Conservation (phyloP, 805 yeast genomes). For the Blastobotrys parvus region DNA sequence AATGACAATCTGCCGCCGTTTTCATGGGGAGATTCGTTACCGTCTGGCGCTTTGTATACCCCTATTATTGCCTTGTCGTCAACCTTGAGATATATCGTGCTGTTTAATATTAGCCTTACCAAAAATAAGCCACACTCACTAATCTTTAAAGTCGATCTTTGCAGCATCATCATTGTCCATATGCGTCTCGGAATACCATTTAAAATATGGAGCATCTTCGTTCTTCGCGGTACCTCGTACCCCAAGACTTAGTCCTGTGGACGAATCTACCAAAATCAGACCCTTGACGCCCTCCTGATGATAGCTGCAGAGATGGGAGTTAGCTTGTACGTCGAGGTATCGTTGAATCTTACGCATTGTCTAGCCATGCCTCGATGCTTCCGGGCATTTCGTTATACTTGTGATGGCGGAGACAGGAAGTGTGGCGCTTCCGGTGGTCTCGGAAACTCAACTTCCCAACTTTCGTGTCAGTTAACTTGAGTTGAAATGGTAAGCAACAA, state of each 20-base stretch:
- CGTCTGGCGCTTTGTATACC: conserved; percentile 3
- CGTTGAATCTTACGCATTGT: background rate
- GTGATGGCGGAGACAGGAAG: too few species aligned
- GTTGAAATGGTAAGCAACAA: background rate
- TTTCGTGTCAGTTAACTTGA: background rate
- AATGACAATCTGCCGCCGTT: background rate
- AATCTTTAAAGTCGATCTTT: conserved; percentile 6
- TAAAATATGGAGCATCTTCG: conserved; percentile 16
- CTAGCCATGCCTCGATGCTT: background rate
- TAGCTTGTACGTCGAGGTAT: background rate
- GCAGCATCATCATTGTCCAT: conserved; percentile 3
- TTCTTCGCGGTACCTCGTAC: conserved; percentile 14
- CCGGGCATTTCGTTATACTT: background rate
- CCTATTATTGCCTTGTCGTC: conserved; percentile 5
- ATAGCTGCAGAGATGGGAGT: conserved; percentile 1
- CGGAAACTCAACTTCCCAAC: background rate
- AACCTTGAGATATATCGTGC: conserved; percentile 6
- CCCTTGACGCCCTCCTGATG: conserved; percentile 13
- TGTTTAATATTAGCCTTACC: background rate
- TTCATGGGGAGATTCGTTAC: background rate
- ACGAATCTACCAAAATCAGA: conserved; percentile 13
- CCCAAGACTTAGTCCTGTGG: conserved; percentile 18
- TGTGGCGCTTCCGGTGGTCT: background rate
- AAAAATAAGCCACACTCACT: conserved; percentile 7
- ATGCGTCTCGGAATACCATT: conserved; percentile 7